Evolutionary conservation across 257 asterid genomes (phyloP), one percentile per base, ranked within the genome.

Genomic region (Fraxinus excelsior): DNA sequence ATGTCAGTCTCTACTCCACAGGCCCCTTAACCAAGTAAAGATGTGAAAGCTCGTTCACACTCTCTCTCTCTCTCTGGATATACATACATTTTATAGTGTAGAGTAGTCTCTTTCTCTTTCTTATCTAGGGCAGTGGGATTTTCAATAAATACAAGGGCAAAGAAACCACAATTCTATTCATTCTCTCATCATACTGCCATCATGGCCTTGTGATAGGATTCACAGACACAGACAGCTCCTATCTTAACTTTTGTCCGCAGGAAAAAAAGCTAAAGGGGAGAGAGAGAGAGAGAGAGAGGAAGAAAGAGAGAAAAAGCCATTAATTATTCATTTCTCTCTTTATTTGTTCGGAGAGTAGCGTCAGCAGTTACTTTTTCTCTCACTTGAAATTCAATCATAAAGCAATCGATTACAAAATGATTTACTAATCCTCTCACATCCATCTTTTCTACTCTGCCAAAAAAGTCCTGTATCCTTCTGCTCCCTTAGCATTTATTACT

Each of bases 321-420:
- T 80, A 78, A 53, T 80, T 79, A 76, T 84, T 82, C 29, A 73
- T 72, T 65, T 21, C 81, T 38, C 69, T 51, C 44, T 60, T 58
- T 56, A 1, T 5, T 11, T 44, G 3, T 13, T 10, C 18, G 32
- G 0, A 16, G 53, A 42, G 49, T 16, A 38, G 42, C 73, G 7
- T 60, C 18, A 80, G 67, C 72, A 69, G n/a, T 58, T 21, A 49
- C 21, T 58, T 13, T 8, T 72, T 58, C 38, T 81, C 73, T 73
- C 80, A 76, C 70, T 51, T 49, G 62, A 72, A 74, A 28, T 79
- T 80, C 95, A 90, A 90, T 90, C 90, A 90, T 90, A 89, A 93
- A 89, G 97, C 97, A 91, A 89, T 93, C 92, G 97, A 93, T 91
- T 93, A 87, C 97, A 91, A 89, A 93, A 93, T 91, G 86, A 93